phyloP scores from a whole-genome alignment of 768 basidiomycete species.

The Pleurotus eryngii region DNA sequence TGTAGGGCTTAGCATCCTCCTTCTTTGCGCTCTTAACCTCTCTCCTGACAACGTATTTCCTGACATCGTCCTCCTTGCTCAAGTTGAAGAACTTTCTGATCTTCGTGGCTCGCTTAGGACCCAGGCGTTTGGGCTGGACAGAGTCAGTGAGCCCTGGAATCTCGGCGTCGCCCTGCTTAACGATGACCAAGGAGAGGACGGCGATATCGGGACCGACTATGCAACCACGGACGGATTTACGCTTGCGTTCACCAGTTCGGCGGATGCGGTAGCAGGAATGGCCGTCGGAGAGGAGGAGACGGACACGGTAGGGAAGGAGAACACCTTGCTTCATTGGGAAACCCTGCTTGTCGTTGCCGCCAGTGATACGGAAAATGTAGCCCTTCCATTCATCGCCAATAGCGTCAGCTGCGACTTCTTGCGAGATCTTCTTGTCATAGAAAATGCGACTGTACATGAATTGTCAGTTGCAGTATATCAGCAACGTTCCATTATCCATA shows the following conservation, averaged over 20 bases:
- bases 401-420: conserved; percentile 89
- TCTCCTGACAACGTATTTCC: conserved; percentile 93
- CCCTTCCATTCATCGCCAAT: conserved; percentile 97
- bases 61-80: conserved; percentile 96
- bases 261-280: conserved; percentile 97
- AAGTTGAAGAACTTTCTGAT: conserved; percentile 98
- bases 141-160: conserved; percentile 90
- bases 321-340: conserved; percentile 99
- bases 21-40: conserved; percentile 91
- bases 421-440: conserved; percentile 95
- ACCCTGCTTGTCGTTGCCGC: conserved; percentile 98
- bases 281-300: conserved; percentile 89
- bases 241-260: conserved; percentile 93
- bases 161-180: conserved; percentile 92
- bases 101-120: conserved; percentile 97
- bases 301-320: conserved; percentile 89
- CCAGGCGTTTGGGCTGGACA: conserved; percentile 91
- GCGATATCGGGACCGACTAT: conserved; percentile 97
- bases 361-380: conserved; percentile 94
- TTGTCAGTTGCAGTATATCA: background rate
- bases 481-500: conserved; percentile 31
- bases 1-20: conserved; percentile 87
- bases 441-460: conserved; percentile 71
- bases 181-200: conserved; percentile 89
- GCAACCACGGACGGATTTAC: conserved; percentile 98